phyloP scores from a whole-genome alignment of 352 stramenopile species.

The Phytophthora gonapodyides region DNA sequence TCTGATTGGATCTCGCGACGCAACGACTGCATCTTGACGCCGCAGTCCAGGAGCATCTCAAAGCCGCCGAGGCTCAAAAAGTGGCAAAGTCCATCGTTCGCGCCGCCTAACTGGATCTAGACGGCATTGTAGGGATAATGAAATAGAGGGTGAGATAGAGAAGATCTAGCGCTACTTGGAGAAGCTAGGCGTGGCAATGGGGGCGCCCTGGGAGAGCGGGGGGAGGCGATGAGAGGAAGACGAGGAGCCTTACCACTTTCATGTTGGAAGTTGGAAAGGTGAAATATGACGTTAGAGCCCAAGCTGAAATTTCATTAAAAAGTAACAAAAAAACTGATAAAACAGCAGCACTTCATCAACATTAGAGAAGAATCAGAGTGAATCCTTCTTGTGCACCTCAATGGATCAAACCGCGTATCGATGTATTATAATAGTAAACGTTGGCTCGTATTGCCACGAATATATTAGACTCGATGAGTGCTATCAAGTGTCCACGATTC shows the following conservation, averaged over 20 bases:
- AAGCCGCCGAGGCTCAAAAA: constrained; percentile 82
- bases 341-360: no score
- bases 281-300: no score
- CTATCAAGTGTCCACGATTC: background rate
- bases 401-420: no score
- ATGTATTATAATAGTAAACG: no score
- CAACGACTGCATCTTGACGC: constrained; percentile 37
- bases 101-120: constrained; percentile 77
- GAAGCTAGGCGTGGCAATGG: background rate
- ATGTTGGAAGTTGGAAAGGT: constrained; percentile 10
- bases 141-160: constrained; percentile 24
- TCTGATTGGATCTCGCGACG: background rate
- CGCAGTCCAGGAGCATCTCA: constrained; percentile 84
- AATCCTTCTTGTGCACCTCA: no score
- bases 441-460: background rate
- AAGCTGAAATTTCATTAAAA: no score
- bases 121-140: constrained; percentile 12
- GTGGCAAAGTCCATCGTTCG: constrained; percentile 74
- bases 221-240: background rate
- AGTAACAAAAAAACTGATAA: no score
- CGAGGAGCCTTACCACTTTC: constrained; percentile 41
- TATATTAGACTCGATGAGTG: no score
- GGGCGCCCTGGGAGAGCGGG: constrained; percentile 2
- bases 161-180: constrained; percentile 7
- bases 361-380: no score